Percentiles rank a stretch among this genome's conserved stretches.
Conservation (phyloP, 2,329 filamentous ascomycete genomes). For the Geosmithia morbida region DNA sequence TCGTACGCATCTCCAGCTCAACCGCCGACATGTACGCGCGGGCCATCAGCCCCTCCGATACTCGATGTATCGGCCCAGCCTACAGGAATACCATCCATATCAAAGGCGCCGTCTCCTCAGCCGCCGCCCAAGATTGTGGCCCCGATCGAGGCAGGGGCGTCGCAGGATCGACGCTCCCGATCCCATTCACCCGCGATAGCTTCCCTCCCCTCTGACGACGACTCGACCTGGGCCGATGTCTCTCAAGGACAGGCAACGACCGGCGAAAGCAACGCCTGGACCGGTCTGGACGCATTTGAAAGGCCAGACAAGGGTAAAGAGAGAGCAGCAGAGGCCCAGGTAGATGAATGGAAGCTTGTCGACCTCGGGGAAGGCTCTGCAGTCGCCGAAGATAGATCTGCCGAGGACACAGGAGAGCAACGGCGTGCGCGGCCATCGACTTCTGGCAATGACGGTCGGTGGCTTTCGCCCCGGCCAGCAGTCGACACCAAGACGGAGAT, state of each 20-base stretch:
- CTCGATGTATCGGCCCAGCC: not conserved
- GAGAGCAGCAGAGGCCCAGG: constrained; percentile 10
- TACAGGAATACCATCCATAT: not conserved
- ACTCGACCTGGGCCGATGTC: constrained; percentile 22
- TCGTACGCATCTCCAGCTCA: not conserved
- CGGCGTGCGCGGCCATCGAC: constrained; percentile 13
- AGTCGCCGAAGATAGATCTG: constrained; percentile 2
- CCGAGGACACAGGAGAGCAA: not conserved
- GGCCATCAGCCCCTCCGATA: not conserved
- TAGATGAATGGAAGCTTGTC: constrained; percentile 37
- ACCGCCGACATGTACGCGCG: not conserved
- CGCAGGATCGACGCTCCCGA: not conserved
- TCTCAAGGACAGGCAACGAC: constrained; percentile 16
- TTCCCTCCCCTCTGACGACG: constrained; percentile 21
- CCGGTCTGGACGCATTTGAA: constrained; percentile 22
- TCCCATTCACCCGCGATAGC: constrained; percentile 8
- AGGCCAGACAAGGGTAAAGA: constrained; percentile 24
- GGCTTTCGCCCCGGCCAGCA: constrained; percentile 22
- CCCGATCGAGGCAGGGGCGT: not conserved
- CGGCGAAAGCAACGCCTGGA: constrained; percentile 31
- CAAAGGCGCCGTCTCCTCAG: not conserved
- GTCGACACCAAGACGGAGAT: constrained; percentile 50
- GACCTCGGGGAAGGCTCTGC: constrained; percentile 19
- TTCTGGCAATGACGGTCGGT: constrained; percentile 13
- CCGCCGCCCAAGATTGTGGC: not conserved